phyloP scores from a whole-genome alignment of 768 basidiomycete species.

The Sarcodon sp. region DNA sequence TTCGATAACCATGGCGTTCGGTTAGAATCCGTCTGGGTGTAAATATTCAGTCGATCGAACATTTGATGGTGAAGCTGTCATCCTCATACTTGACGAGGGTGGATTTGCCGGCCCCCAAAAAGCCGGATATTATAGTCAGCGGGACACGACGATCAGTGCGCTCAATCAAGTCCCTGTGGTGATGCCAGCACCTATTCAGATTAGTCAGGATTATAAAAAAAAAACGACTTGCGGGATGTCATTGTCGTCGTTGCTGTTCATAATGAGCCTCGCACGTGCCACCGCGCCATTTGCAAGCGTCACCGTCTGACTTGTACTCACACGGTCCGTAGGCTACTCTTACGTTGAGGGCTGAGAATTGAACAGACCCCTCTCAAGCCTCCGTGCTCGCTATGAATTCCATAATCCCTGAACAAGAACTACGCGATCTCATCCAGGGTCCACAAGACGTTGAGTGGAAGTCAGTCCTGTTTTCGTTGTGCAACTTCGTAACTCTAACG shows the following conservation, averaged over 20 bases:
- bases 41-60: background rate
- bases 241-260: slow-evolving; percentile 36
- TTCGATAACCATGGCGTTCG: slow-evolving; percentile 87
- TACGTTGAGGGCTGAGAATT: background rate
- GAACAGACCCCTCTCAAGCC: background rate
- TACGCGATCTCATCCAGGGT: slow-evolving; percentile 59
- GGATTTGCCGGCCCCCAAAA: slow-evolving; percentile 90
- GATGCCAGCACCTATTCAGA: background rate
- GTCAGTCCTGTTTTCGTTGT: slow-evolving; percentile 23
- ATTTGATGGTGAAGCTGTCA: background rate
- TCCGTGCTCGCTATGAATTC: slow-evolving; percentile 1
- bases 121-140: slow-evolving; percentile 90
- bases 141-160: slow-evolving; percentile 39
- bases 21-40: slow-evolving; percentile 67
- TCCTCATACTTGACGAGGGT: slow-evolving; percentile 69
- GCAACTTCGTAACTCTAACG: background rate
- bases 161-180: slow-evolving; percentile 19
- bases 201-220: slow-evolving; percentile 5
- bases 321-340: background rate
- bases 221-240: slow-evolving; percentile 40
- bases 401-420: slow-evolving; percentile 19
- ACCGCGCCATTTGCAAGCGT: too few species aligned
- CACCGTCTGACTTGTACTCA: background rate
- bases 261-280: background rate
- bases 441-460: slow-evolving; percentile 80